A percentile compares a stretch with the other conserved stretches of the same genome.
Evolutionary conservation across 2,329 filamentous ascomycete species (phyloP).

Genomic region (Atkinsonella hypoxylon): DNA sequence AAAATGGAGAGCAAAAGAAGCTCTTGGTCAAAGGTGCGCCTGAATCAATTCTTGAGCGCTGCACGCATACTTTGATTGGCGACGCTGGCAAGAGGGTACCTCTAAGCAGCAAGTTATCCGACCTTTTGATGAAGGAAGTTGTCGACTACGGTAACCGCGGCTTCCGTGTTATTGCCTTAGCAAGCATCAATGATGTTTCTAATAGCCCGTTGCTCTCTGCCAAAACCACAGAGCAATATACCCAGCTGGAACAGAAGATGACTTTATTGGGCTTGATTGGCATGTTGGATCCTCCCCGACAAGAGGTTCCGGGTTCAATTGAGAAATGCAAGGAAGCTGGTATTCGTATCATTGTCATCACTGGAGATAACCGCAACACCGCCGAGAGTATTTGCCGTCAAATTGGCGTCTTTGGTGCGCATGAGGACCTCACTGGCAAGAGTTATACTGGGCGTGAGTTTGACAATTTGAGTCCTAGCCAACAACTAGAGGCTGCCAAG

Average conservation of each 20-base stretch:
- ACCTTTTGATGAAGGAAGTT: slow-evolving; percentile 66
- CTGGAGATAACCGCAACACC: slow-evolving; percentile 94
- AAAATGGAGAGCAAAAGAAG: slow-evolving; percentile 56
- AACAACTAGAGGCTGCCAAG: slow-evolving; percentile 76
- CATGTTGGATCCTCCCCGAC: slow-evolving; percentile 93
- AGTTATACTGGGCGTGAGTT: slow-evolving; percentile 95
- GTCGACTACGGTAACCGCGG: slow-evolving; percentile 85
- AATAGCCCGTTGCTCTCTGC: slow-evolving; percentile 62
- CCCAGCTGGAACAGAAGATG: slow-evolving; percentile 82
- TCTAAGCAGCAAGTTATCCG: slow-evolving; percentile 55
- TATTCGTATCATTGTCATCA: slow-evolving; percentile 95
- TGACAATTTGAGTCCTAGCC: slow-evolving; percentile 64
- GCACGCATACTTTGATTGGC: slow-evolving; percentile 70
- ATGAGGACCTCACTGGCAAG: slow-evolving; percentile 80
- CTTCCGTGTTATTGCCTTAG: slow-evolving; percentile 87
- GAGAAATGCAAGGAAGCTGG: slow-evolving; percentile 82
- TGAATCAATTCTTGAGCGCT: slow-evolving; percentile 87
- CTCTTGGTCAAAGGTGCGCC: slow-evolving; percentile 94
- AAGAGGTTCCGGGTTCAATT: slow-evolving; percentile 80
- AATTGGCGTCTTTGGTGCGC: slow-evolving; percentile 78
- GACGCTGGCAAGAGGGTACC: slow-evolving; percentile 64
- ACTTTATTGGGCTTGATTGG: slow-evolving; percentile 87
- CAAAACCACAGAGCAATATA: slow-evolving; percentile 74
- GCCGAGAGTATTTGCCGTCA: slow-evolving; percentile 96
- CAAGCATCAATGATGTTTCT: slow-evolving; percentile 65